These are phyloP conservation scores for Dichotomocladium elegans DNA, from an alignment of 371 early-diverging fungal species.

Conservation along the genomic window DNA sequence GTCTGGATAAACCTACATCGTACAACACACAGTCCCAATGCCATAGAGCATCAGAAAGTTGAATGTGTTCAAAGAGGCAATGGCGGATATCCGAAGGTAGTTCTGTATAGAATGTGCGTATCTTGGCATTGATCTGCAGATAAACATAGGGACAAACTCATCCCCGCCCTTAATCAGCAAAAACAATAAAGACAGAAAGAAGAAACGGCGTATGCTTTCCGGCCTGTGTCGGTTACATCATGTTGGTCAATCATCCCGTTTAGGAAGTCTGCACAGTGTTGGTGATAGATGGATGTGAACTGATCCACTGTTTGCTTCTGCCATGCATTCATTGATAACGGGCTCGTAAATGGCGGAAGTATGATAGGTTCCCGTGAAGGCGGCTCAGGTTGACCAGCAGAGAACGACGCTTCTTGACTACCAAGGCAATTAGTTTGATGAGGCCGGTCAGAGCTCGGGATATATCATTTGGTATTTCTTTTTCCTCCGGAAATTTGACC, in stretches of 20 bases:
- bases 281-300: neutral
- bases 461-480: no score
- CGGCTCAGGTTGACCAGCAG: no score
- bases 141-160: neutral
- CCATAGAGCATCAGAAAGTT: neutral
- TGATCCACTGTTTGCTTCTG: neutral
- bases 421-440: no score
- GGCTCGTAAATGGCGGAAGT: neutral
- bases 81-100: neutral
- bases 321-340: neutral
- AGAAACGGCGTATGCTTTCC: no score
- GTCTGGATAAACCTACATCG: neutral
- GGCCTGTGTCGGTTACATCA: neutral
- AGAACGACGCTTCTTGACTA: no score
- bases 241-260: neutral
- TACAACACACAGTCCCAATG: constrained; percentile 3
- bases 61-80: neutral
- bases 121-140: neutral
- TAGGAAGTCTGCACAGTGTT: neutral
- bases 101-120: neutral
- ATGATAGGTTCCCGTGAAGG: no score
- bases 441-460: no score
- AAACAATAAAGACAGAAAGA: neutral
- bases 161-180: neutral
- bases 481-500: no score